phyloP scores from a whole-genome alignment of 768 basidiomycete genomes.

The Kondoa subrosea region DNA sequence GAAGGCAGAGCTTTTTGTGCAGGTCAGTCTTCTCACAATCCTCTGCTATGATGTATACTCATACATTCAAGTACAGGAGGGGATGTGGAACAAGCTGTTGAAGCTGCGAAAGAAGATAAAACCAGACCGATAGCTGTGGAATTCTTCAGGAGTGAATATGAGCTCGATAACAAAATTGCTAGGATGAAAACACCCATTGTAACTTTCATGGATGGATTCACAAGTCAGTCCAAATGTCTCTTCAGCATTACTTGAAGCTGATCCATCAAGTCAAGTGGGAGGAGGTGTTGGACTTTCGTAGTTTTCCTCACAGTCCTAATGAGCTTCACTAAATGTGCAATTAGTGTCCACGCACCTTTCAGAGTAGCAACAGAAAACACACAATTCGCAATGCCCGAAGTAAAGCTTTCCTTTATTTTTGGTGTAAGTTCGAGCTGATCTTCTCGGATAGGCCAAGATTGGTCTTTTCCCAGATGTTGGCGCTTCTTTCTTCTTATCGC shows the following conservation, averaged over 20 bases:
- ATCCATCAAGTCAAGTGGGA: too few relatives aligned
- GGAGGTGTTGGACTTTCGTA: constrained; percentile 73
- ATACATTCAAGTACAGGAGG: constrained; percentile 12
- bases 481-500: constrained; percentile 69
- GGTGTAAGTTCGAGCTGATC: not conserved
- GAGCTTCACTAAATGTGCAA: not conserved
- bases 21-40: constrained; percentile 34
- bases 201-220: constrained; percentile 72
- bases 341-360: constrained; percentile 54
- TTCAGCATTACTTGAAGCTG: too few relatives aligned
- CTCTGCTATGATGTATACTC: constrained; percentile 8
- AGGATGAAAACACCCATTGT: constrained; percentile 60
- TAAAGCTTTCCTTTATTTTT: constrained; percentile 35
- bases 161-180: constrained; percentile 27
- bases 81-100: constrained; percentile 17
- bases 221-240: constrained; percentile 58
- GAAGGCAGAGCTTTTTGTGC: constrained; percentile 65
- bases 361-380: constrained; percentile 88
- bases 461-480: constrained; percentile 68
- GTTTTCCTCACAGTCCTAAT: not conserved
- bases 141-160: constrained; percentile 72
- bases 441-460: constrained; percentile 30
- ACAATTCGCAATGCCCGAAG: constrained; percentile 88
- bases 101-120: constrained; percentile 32
- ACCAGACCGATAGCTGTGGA: constrained; percentile 52